phyloP scores from a whole-genome alignment of 148 eudicot species.

The Vaccinium corymbosum region DNA sequence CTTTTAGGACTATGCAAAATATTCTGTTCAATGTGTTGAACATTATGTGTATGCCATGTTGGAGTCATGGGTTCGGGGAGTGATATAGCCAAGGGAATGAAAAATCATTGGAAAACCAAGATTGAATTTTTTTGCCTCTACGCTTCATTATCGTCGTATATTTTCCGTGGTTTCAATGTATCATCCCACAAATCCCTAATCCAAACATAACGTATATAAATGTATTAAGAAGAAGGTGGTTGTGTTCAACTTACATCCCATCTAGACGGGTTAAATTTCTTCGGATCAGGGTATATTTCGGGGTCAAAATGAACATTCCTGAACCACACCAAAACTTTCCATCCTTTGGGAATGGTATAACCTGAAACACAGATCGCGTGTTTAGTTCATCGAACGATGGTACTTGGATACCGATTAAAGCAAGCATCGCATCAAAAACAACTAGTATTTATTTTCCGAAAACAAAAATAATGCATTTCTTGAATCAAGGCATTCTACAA shows the following conservation, averaged over 20 bases:
- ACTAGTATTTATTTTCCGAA: background rate
- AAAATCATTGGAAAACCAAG: too few species aligned
- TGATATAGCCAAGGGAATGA: too few species aligned
- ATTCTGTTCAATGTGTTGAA: background rate
- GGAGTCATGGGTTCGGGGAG: too few species aligned
- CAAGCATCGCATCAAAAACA: background rate
- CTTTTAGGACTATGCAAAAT: background rate
- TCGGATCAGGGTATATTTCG: conserved; percentile 60
- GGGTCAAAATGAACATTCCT: conserved; percentile 67
- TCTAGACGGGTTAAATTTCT: conserved; percentile 70
- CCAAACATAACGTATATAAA: background rate
- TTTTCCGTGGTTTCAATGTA: background rate
- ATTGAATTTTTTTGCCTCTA: background rate
- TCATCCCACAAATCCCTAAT: background rate
- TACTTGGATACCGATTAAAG: background rate
- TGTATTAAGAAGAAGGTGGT: background rate
- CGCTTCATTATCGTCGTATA: background rate
- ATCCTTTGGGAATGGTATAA: conserved; percentile 80
- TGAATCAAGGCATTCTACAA: background rate
- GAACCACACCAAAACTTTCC: conserved; percentile 85
- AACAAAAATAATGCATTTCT: background rate
- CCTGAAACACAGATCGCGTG: conserved; percentile 35
- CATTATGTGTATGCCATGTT: background rate
- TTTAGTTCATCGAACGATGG: background rate
- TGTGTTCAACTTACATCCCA: conserved; percentile 74